These are phyloP conservation scores for Penicillium subrubescens DNA, from an alignment of 495 filamentous ascomycete genomes.

Conservation along the genomic window DNA sequence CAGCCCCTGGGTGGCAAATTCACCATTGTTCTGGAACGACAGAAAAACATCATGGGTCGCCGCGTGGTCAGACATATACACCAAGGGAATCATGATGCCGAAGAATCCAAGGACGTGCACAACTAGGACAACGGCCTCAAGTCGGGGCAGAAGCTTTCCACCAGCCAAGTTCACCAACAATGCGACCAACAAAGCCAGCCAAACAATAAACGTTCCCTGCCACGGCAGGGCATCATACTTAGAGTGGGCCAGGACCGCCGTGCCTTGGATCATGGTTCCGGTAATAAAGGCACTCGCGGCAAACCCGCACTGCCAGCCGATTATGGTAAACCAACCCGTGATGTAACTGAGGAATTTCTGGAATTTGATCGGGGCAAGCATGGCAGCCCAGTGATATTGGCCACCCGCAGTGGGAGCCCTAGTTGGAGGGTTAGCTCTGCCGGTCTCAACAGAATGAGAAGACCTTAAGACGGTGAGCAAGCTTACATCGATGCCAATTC, in stretches of 20 bases:
- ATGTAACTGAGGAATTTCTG: slow-evolving; percentile 46
- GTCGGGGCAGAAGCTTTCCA: slow-evolving; percentile 39
- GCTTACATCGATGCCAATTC: slow-evolving; percentile 51
- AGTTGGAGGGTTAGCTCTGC: not conserved
- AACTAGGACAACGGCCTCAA: slow-evolving; percentile 41
- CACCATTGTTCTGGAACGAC: slow-evolving; percentile 37
- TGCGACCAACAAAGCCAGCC: slow-evolving; percentile 26
- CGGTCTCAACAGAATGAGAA: not conserved
- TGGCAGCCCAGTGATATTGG: slow-evolving; percentile 50
- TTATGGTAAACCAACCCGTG: slow-evolving; percentile 39
- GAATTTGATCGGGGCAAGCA: slow-evolving; percentile 39
- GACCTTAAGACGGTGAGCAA: not conserved
- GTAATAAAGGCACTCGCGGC: slow-evolving; percentile 30
- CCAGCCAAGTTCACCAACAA: slow-evolving; percentile 35
- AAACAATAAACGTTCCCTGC: slow-evolving; percentile 46
- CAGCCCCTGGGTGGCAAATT: slow-evolving; percentile 36
- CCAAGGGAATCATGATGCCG: slow-evolving; percentile 45
- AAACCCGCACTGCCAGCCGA: slow-evolving; percentile 37
- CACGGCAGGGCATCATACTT: slow-evolving; percentile 34
- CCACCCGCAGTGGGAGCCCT: slow-evolving; percentile 43
- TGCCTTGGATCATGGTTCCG: slow-evolving; percentile 42
- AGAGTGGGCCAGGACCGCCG: slow-evolving; percentile 23
- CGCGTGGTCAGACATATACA: slow-evolving; percentile 28
- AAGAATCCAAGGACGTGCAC: slow-evolving; percentile 50
- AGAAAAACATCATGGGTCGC: slow-evolving; percentile 33